Evolutionary conservation across 2,329 filamentous ascomycete genomes (phyloP).

Genomic region (Fusarium chlamydosporum): DNA sequence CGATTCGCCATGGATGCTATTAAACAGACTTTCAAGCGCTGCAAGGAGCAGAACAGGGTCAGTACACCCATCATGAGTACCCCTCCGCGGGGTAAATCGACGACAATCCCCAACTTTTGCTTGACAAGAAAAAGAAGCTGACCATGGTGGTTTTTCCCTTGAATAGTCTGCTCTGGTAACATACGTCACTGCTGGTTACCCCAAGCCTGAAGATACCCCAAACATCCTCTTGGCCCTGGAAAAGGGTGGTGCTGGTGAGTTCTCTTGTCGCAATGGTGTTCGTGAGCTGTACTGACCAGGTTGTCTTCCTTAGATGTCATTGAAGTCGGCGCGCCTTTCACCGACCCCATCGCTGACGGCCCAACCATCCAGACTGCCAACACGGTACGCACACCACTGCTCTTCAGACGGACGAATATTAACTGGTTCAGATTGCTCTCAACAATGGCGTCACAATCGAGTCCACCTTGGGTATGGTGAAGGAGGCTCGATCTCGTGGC

Average conservation of each 20-base stretch:
- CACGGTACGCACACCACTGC: constrained; percentile 69
- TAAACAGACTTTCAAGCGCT: constrained; percentile 71
- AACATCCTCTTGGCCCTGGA: constrained; percentile 91
- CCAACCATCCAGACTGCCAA: constrained; percentile 97
- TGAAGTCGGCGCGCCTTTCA: constrained; percentile 96
- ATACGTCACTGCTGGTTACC: constrained; percentile 96
- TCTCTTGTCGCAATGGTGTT: constrained; percentile 10
- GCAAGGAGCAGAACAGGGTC: constrained; percentile 72
- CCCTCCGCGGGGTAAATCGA: constrained; percentile 51
- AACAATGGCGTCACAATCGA: constrained; percentile 88
- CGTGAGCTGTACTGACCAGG: constrained; percentile 27
- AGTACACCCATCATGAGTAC: constrained; percentile 51
- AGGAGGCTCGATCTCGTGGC: constrained; percentile 81
- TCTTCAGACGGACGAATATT: constrained; percentile 15
- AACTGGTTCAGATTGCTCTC: constrained; percentile 72
- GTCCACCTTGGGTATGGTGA: constrained; percentile 85
- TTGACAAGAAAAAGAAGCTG: constrained; percentile 32
- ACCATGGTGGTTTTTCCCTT: constrained; percentile 28
- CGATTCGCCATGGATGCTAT: constrained; percentile 66
- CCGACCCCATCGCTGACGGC: constrained; percentile 97
- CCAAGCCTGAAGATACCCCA: constrained; percentile 83
- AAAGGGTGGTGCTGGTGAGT: constrained; percentile 87
- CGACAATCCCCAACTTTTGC: constrained; percentile 11
- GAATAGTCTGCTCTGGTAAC: constrained; percentile 86
- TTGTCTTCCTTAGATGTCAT: constrained; percentile 76